Evolutionary conservation across 306 rosid genomes (phyloP).

Genomic region (Cucurbita maxima): DNA sequence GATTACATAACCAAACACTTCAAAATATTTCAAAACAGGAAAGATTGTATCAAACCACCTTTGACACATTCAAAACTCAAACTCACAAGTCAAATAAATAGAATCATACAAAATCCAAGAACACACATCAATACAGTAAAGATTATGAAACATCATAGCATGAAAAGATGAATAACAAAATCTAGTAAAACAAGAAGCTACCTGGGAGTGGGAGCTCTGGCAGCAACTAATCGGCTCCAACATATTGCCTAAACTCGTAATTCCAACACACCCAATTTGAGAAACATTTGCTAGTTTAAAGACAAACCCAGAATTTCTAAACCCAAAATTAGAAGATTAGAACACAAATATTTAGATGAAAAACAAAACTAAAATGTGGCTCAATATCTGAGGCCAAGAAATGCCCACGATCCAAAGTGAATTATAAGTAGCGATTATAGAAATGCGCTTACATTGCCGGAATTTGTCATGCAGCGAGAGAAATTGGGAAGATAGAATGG

Average conservation of each 20-base stretch:
- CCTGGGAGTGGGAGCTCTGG: conserved; percentile 68
- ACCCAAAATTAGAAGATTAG: background rate
- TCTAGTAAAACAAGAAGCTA: background rate
- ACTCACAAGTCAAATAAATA: background rate
- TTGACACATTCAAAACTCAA: background rate
- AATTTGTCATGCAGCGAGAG: background rate
- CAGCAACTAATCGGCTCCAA: conserved; percentile 44
- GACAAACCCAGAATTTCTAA: conserved; percentile 10
- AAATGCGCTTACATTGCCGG: background rate
- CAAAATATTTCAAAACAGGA: background rate
- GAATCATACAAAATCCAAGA: background rate
- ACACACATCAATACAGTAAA: background rate
- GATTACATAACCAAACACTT: background rate
- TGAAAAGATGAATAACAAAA: background rate
- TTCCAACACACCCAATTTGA: conserved; percentile 24
- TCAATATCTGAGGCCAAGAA: background rate
- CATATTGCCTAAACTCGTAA: conserved; percentile 40
- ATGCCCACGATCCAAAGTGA: background rate
- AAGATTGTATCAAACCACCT: background rate
- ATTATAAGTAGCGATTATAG: background rate
- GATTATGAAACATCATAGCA: background rate
- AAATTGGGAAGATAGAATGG: background rate
- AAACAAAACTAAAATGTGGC: background rate
- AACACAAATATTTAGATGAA: background rate
- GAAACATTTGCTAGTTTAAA: conserved; percentile 14